Percentiles rank a stretch among this genome's conserved stretches.
These are phyloP conservation scores for Cladophialophora chaetospira DNA, from an alignment of 2,329 filamentous ascomycete genomes.

Conservation along the genomic window DNA sequence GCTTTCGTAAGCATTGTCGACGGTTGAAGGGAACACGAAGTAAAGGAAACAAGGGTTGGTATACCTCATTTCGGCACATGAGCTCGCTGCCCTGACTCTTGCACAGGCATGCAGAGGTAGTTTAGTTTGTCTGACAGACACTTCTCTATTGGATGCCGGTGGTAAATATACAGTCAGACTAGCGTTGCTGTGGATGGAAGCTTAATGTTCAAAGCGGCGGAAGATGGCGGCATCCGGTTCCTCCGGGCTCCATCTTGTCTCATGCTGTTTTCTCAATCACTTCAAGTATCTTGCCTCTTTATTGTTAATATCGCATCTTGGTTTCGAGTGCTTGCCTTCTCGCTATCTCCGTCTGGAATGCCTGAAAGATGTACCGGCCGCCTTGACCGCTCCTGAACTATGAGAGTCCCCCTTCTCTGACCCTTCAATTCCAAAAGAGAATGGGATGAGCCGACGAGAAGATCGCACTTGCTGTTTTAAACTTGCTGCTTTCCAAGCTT, in stretches of 20 bases:
- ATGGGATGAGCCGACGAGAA: background rate
- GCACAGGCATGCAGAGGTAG: too few relatives aligned
- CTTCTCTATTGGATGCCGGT: too few relatives aligned
- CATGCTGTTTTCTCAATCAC: background rate
- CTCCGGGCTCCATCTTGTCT: background rate
- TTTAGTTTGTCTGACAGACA: too few relatives aligned
- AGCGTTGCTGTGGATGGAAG: too few relatives aligned
- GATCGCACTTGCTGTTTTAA: background rate
- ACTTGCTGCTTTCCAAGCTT: slow-evolving; percentile 1
- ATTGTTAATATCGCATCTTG: background rate
- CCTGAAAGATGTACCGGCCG: background rate
- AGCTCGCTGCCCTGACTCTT: background rate
- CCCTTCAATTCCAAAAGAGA: background rate
- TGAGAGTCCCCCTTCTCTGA: background rate
- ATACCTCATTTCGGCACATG: background rate
- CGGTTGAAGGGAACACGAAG: background rate
- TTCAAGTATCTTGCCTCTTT: background rate
- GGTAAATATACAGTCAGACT: too few relatives aligned
- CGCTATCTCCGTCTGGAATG: too few relatives aligned
- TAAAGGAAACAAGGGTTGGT: background rate
- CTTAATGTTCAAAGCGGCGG: too few relatives aligned
- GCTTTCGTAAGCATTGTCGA: background rate
- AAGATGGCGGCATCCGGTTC: background rate
- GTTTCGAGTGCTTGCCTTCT: background rate
- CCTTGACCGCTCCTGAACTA: background rate